Evolutionary conservation across 805 yeast genomes (phyloP).

Genomic region (Myxozyma melibiosi): DNA sequence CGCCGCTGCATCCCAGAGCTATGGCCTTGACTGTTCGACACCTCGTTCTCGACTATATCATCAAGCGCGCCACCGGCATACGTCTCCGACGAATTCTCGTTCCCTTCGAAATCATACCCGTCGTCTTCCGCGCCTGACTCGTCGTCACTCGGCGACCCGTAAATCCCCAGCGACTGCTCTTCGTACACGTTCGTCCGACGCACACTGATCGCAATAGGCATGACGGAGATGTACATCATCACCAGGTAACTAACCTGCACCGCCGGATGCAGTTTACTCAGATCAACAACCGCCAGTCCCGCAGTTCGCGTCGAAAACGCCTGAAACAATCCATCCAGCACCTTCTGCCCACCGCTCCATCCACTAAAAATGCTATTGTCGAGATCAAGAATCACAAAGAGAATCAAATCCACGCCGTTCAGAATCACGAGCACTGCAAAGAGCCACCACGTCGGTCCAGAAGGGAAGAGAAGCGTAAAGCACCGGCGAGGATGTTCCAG

Average conservation of each 20-base stretch:
- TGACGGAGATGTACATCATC: slow-evolving; percentile 97
- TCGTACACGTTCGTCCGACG: slow-evolving; percentile 97
- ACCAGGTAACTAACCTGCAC: slow-evolving; percentile 90
- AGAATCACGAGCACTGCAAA: slow-evolving; percentile 69
- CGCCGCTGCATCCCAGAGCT: neutral
- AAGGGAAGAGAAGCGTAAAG: slow-evolving; percentile 87
- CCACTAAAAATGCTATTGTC: slow-evolving; percentile 53
- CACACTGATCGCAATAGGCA: slow-evolving; percentile 94
- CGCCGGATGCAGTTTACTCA: slow-evolving; percentile 78
- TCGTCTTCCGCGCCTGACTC: slow-evolving; percentile 30
- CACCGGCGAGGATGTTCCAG: slow-evolving; percentile 97
- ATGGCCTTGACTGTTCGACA: neutral
- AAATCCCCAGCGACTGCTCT: slow-evolving; percentile 95
- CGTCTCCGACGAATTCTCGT: slow-evolving; percentile 11
- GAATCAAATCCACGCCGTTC: slow-evolving; percentile 74
- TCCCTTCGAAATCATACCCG: slow-evolving; percentile 25
- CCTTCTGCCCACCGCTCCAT: slow-evolving; percentile 66
- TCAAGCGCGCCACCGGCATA: neutral
- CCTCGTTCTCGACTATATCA: neutral
- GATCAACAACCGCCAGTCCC: slow-evolving; percentile 75
- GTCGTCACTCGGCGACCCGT: slow-evolving; percentile 41
- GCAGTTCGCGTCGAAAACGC: slow-evolving; percentile 94
- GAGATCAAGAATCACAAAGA: slow-evolving; percentile 79
- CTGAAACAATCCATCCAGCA: slow-evolving; percentile 83
- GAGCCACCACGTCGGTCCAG: slow-evolving; percentile 95